These are phyloP conservation scores for Staphylotrichum longicolle DNA, from an alignment of 495 filamentous ascomycete species.

Conservation along the genomic window DNA sequence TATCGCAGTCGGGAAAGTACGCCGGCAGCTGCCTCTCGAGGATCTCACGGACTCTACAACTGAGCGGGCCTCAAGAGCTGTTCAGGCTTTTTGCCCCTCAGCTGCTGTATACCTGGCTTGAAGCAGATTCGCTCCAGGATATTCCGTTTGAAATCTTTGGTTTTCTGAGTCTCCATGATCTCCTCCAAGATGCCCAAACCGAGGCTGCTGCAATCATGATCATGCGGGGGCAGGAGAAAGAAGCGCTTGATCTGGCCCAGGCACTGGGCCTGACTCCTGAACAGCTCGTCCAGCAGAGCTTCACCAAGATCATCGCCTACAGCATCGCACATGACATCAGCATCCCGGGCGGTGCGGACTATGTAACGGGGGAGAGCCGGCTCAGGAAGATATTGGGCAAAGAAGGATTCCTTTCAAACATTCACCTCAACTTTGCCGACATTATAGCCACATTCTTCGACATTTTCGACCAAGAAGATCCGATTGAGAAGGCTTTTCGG, in stretches of 20 bases:
- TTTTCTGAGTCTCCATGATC: conserved; percentile 64
- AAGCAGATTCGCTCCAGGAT: conserved; percentile 56
- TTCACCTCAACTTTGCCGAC: conserved; percentile 67
- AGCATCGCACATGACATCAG: conserved; percentile 75
- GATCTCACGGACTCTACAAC: conserved; percentile 61
- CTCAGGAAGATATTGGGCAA: conserved; percentile 68
- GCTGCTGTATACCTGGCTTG: conserved; percentile 89
- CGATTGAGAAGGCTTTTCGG: conserved; percentile 66
- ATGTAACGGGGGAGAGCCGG: conserved; percentile 61
- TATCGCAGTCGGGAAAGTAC: conserved; percentile 61
- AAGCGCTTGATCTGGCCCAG: conserved; percentile 56
- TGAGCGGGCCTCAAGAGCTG: conserved; percentile 62
- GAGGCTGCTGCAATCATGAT: conserved; percentile 80
- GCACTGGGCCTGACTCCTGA: conserved; percentile 53
- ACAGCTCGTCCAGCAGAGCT: conserved; percentile 63
- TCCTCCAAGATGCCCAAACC: conserved; percentile 69
- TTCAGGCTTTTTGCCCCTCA: conserved; percentile 90
- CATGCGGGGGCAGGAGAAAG: conserved; percentile 72
- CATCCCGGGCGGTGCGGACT: conserved; percentile 54
- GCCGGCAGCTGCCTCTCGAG: conserved; percentile 66
- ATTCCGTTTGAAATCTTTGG: conserved; percentile 83
- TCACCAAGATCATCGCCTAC: conserved; percentile 81
- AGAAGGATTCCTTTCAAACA: conserved; percentile 57
- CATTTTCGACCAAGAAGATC: conserved; percentile 65
- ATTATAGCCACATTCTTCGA: conserved; percentile 77